Percentiles rank a stretch among this genome's conserved stretches.
Evolutionary conservation across 768 basidiomycete species (phyloP).

Genomic region (Leccinum ochraceum): DNA sequence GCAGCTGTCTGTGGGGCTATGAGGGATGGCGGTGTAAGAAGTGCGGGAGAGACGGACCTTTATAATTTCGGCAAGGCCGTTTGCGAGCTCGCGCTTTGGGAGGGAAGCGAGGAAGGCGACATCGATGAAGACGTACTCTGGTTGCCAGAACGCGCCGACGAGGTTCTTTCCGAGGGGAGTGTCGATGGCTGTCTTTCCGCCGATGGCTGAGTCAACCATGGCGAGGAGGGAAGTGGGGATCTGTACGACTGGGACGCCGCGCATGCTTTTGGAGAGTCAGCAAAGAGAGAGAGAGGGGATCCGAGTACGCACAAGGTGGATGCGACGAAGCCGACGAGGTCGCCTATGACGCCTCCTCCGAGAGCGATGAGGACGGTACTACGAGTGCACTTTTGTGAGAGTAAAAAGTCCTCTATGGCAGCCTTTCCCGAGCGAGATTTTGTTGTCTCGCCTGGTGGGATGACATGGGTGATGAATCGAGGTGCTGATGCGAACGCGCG

Average conservation of each 20-base stretch:
- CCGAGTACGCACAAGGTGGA: slow-evolving; percentile 80
- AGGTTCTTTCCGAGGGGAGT: slow-evolving; percentile 98
- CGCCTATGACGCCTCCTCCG: slow-evolving; percentile 97
- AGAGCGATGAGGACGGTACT: slow-evolving; percentile 93
- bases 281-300: not conserved
- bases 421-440: slow-evolving; percentile 94
- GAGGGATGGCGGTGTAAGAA: slow-evolving; percentile 1
- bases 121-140: slow-evolving; percentile 96
- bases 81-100: slow-evolving; percentile 91
- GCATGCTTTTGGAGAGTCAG: slow-evolving; percentile 68
- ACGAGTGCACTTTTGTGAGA: slow-evolving; percentile 85
- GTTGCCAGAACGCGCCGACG: slow-evolving; percentile 98
- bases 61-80: slow-evolving; percentile 98
- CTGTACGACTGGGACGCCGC: slow-evolving; percentile 93
- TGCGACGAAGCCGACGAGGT: slow-evolving; percentile 94
- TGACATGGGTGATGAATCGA: slow-evolving; percentile 74
- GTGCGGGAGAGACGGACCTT: slow-evolving; percentile 58
- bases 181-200: slow-evolving; percentile 99
- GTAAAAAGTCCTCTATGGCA: slow-evolving; percentile 88
- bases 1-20: slow-evolving; percentile 77
- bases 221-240: slow-evolving; percentile 95
- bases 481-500: slow-evolving; percentile 49
- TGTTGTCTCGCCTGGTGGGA: slow-evolving; percentile 90
- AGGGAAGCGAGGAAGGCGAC: slow-evolving; percentile 94
- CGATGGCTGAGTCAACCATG: slow-evolving; percentile 98